phyloP scores from a whole-genome alignment of 2,329 filamentous ascomycete species.

The Pezicula neosporulosa region DNA sequence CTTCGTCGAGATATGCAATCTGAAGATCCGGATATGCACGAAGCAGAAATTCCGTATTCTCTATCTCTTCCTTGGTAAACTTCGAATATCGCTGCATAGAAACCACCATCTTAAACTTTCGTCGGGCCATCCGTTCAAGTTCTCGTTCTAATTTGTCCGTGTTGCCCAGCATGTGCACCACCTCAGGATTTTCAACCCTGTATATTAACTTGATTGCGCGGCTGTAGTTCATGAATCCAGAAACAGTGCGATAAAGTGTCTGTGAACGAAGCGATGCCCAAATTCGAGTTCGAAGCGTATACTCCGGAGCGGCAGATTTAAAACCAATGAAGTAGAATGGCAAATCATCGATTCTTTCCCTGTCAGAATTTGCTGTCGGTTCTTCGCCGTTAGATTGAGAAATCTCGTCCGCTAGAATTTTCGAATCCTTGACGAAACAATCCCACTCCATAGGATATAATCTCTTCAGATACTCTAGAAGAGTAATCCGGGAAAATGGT shows the following conservation, averaged over 20 bases:
- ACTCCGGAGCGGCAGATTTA: conserved; percentile 97
- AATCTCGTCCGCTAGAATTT: conserved; percentile 96
- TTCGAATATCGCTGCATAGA: conserved; percentile 99
- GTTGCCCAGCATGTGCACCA: conserved; percentile 99
- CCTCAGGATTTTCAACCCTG: conserved; percentile 97
- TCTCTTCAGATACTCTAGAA: conserved; percentile 96
- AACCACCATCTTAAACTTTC: conserved; percentile 97
- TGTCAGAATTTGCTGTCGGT: conserved; percentile 83
- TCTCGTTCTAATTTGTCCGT: conserved; percentile 98
- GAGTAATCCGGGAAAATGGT: conserved; percentile 94
- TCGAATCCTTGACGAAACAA: conserved; percentile 99
- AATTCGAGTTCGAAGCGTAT: conserved; percentile 95
- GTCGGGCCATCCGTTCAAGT: conserved; percentile 94
- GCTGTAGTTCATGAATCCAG: conserved; percentile 99
- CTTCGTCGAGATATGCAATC: conserved; percentile 98
- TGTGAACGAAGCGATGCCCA: conserved; percentile 98
- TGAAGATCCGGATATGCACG: conserved; percentile 96
- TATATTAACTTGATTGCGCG: conserved; percentile 98
- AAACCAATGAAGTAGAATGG: conserved; percentile 99
- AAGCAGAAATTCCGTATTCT: conserved; percentile 97
- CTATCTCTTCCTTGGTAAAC: conserved; percentile 99
- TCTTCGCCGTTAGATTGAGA: conserved; percentile 93
- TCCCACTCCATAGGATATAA: conserved; percentile 99
- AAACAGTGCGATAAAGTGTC: conserved; percentile 95
- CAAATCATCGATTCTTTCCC: conserved; percentile 99